A percentile compares a stretch with the other conserved stretches of the same genome.
phyloP scores from a whole-genome alignment of 805 yeast genomes.

The Saccharomycopsis amapae region DNA sequence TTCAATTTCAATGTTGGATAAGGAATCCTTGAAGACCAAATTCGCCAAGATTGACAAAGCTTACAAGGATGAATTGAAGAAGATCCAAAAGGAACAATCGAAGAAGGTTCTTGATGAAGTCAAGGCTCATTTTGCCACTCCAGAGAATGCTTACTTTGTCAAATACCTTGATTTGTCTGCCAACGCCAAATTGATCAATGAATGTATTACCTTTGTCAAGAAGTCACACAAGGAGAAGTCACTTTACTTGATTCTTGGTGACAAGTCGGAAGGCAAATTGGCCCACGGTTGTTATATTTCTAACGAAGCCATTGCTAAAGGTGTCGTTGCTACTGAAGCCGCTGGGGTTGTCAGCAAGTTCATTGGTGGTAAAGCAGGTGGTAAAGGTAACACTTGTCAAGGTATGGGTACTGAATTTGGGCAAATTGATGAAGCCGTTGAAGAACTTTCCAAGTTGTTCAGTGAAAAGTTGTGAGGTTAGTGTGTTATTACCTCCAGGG shows the following conservation, averaged over 20 bases:
- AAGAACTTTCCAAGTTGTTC: conserved; percentile 56
- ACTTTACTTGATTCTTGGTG: conserved; percentile 73
- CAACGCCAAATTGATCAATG: conserved; percentile 90
- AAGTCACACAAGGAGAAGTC: conserved; percentile 67
- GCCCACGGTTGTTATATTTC: conserved; percentile 94
- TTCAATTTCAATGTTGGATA: conserved; percentile 72
- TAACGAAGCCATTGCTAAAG: conserved; percentile 58
- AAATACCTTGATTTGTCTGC: conserved; percentile 54
- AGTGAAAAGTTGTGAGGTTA: conserved; percentile 46
- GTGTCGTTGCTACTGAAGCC: conserved; percentile 68
- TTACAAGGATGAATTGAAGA: conserved; percentile 81
- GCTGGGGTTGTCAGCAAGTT: conserved; percentile 61
- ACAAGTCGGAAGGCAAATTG: conserved; percentile 51
- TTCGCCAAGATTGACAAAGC: conserved; percentile 77
- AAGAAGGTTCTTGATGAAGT: conserved; percentile 77
- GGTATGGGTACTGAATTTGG: conserved; percentile 88
- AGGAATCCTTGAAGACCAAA: conserved; percentile 65
- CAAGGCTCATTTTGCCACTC: conserved; percentile 48
- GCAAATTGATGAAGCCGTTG: conserved; percentile 67
- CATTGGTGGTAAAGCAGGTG: conserved; percentile 98
- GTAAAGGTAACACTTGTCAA: conserved; percentile 92
- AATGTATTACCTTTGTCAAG: conserved; percentile 80
- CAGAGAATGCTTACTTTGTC: conserved; percentile 50
- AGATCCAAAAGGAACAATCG: conserved; percentile 80
- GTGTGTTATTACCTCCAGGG: too few relatives aligned